A percentile compares a stretch with the other conserved stretches of the same genome.
Conservation (phyloP, 1,284 basidiomycete species). For the Trametes pubescens region DNA sequence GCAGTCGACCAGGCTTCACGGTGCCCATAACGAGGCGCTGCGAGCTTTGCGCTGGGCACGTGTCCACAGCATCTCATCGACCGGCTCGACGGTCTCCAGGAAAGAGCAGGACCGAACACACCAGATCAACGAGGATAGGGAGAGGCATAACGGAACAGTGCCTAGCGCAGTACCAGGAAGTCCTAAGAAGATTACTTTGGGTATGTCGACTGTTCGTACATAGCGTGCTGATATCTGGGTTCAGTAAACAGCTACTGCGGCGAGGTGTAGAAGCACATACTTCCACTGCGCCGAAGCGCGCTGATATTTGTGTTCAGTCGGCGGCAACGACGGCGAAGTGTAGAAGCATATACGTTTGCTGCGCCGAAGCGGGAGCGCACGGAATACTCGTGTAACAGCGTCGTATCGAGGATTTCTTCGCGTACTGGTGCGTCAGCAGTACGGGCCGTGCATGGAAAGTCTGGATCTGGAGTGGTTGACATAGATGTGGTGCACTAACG, state of each 20-base stretch:
- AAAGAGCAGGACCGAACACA: background rate
- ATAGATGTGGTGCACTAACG: no score
- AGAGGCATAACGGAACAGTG: no score
- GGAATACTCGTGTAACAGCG: background rate
- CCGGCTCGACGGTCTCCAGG: no score
- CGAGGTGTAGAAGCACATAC: no score
- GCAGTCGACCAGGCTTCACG: background rate
- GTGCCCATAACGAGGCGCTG: background rate
- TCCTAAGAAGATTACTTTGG: no score
- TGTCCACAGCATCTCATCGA: background rate
- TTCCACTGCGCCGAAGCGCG: no score
- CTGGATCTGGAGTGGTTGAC: no score
- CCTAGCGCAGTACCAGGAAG: background rate
- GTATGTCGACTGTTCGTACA: no score
- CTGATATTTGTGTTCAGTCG: slow-evolving; percentile 12
- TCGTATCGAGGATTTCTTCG: background rate
- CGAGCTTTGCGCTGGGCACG: background rate
- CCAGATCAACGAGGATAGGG: background rate
- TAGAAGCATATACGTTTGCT: background rate
- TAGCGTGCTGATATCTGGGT: no score
- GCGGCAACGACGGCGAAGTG: background rate
- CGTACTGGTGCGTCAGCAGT: background rate
- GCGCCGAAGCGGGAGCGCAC: background rate
- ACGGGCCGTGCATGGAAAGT: background rate
- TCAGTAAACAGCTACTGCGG: no score